Base-by-base conservation (phyloP, 2,329 filamentous ascomycete species). In the Magnaporthales sp. region DNA sequence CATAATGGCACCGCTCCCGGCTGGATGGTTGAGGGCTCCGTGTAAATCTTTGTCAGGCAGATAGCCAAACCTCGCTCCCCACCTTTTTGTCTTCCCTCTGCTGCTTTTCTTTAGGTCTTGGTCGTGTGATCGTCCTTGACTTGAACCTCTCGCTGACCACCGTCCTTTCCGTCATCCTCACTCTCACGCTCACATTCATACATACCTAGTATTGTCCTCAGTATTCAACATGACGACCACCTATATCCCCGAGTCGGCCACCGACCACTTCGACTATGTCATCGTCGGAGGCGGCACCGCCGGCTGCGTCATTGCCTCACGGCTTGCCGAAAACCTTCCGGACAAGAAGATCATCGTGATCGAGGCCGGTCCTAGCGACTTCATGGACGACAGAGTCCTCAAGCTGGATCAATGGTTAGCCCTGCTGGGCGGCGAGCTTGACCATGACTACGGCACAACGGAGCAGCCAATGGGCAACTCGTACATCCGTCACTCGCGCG, bases 381-480 rank as follows among this genome's bases (percentile, higher is more conserved):
- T 89, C 79, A 91, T 91, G 82, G 91, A 96, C 77, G 90, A 95
- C 77, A 87, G 91, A 67, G 93, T 96, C 62, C 84, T 96, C 64
- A 88, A 94, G 72, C 84, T 96, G 71, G 92, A 92, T 74, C 89
- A 96, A 78, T 96, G 93, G 93, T 83, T 96, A 70, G 87, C 84
- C 70, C 83, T 97, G 64, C 86, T 97, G 30, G 93, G 93, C 70
- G 91, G 92, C 74, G 88, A 96, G 74, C 85, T 96, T 68, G 93
- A 97, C 80, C 96, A 94, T 78, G 92, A 96, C 79, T 96, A 96
- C 79, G 86, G 86, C 73, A 96, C 92, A 56, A 92, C 89, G 63
- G 92, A 96, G 79, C 93, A 97, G 81, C 92, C 92, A 70, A 95
- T 87, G 80, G 85, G 92, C 75, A 97, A 97, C 83, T 95, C 91